These are phyloP conservation scores for Fusarium solani-melongenae DNA, from an alignment of 2,329 filamentous ascomycete species.

Conservation along the genomic window DNA sequence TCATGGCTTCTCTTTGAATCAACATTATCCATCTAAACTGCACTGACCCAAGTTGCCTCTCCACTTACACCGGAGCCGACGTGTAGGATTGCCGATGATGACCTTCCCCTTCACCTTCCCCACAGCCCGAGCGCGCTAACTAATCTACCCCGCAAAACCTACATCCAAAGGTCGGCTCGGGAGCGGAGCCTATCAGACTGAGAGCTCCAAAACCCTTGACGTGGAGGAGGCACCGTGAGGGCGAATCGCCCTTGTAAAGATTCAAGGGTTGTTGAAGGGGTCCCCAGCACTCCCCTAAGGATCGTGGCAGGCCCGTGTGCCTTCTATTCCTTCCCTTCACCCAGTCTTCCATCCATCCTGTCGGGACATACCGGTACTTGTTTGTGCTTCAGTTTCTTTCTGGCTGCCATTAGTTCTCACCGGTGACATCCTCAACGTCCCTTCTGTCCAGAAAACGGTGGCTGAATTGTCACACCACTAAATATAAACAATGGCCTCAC, in stretches of 20 bases:
- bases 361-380: background rate
- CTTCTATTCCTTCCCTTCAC: constrained; percentile 3
- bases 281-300: background rate
- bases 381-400: background rate
- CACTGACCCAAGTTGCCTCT: background rate
- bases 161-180: constrained; percentile 2
- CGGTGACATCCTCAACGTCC: background rate
- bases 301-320: background rate
- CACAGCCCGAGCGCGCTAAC: constrained; percentile 14
- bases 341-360: background rate
- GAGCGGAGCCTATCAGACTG: constrained; percentile 10
- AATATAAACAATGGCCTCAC: constrained; percentile 7
- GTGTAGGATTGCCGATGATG: background rate
- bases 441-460: constrained; percentile 18
- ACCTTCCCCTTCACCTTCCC: constrained; percentile 11
- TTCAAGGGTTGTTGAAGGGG: background rate
- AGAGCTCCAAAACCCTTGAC: background rate
- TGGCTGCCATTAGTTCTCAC: background rate
- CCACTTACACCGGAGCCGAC: background rate
- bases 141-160: constrained; percentile 23
- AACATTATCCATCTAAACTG: background rate
- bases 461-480: constrained; percentile 13
- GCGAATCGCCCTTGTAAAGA: background rate
- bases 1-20: background rate
- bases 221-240: background rate